These are phyloP conservation scores for Helichrysum umbraculigerum DNA, from an alignment of 129 eudicot genomes.

Conservation along the genomic window DNA sequence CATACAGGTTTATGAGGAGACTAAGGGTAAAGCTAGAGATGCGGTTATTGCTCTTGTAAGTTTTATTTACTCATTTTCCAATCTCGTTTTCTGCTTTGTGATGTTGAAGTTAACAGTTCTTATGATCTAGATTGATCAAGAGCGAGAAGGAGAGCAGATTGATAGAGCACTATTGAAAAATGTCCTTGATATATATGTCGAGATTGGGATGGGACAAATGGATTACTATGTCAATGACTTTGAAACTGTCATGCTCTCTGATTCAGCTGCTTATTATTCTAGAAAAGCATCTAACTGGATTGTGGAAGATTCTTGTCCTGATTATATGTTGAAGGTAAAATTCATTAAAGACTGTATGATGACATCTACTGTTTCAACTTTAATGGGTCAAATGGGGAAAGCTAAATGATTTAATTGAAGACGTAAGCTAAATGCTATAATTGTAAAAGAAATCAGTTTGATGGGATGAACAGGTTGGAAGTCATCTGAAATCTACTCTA, in stretches of 20 bases:
- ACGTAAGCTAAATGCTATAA: neutral
- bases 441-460: too few species aligned
- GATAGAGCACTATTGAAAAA: constrained; percentile 70
- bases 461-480: neutral
- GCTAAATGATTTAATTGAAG: neutral
- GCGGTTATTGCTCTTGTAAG: constrained; percentile 75
- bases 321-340: constrained; percentile 77
- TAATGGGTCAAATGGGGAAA: neutral
- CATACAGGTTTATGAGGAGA: constrained; percentile 62
- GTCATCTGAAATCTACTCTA: neutral
- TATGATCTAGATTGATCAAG: constrained; percentile 61
- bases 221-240: constrained; percentile 63
- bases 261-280: constrained; percentile 78
- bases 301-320: constrained; percentile 84
- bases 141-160: constrained; percentile 84
- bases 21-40: constrained; percentile 61
- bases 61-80: neutral
- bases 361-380: neutral
- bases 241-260: constrained; percentile 59
- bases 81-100: neutral
- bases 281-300: constrained; percentile 88
- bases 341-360: neutral
- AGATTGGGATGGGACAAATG: constrained; percentile 74
- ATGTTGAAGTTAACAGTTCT: constrained; percentile 10
- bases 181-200: constrained; percentile 62